Base-by-base conservation (phyloP, 306 rosid species). In the Hippophae gyantsensis region DNA sequence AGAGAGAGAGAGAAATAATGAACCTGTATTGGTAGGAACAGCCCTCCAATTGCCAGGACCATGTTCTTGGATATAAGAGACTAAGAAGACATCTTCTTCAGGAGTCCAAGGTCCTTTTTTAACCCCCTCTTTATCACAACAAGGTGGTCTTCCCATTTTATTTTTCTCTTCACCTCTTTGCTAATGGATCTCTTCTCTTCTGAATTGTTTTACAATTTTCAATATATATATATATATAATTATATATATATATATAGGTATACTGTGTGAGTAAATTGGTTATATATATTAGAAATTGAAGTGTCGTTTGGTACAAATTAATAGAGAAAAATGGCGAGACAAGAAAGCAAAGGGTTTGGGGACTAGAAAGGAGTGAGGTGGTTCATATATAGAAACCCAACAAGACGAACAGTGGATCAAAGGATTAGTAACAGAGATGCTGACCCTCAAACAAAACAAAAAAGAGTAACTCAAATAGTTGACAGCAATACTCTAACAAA, bases 91-190 rank as follows among this genome's bases (percentile, higher is more conserved):
- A 3, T 92, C 99, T 75, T 92, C 99, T 65, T 88, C 99, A 51
- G 99, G 99, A 76, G 95, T 88, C 99, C 99, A 92, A 27, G 99
- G 99, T 47, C 99, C 99, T 78, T 92, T 92, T 79, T 92, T 92
- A 14, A 92, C 90, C 27, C 93, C 96, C 55, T 80, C 88, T 84
- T 90, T 92, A 61, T 92, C 99, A 77, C 99, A 92, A 72, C 99
- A 87, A 25, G 99, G 99, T 48, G 95, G 96, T 41, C 99, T 79
- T 27, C 92, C 96, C 99, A 92, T 90, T 9, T 56, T 54, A 2
- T 32, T 32, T 71, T 44, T 10, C 56, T 57, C 72, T 58, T 64
- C 40, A 54, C 38, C 62, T 64, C 62, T 52, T 23, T n/a, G 2
- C 13, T 13, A 53, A 49, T 54, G 57, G 51, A 64, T 57, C 52